A percentile compares a stretch with the other conserved stretches of the same genome.
Conservation (phyloP, 371 early-diverging fungal species). For the Apophysomyces ossiformis region DNA sequence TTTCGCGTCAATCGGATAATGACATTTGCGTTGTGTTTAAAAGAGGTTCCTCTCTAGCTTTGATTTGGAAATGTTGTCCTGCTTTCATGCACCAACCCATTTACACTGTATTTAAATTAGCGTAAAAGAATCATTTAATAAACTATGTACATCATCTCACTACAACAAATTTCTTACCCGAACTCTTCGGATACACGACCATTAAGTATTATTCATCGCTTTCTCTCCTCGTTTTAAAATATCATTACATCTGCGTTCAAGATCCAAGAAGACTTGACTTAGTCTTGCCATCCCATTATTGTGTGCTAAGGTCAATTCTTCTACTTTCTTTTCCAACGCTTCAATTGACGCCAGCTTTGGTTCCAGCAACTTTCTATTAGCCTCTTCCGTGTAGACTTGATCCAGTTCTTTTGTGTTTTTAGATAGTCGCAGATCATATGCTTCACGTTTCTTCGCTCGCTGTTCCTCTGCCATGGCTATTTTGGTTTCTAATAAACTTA, state of each 20-base stretch:
- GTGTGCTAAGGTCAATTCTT: neutral
- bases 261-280: neutral
- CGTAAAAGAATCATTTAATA: too few relatives aligned
- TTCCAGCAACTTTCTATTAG: neutral
- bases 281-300: neutral
- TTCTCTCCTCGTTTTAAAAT: neutral
- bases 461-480: neutral
- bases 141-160: too few relatives aligned
- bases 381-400: neutral
- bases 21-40: too few relatives aligned
- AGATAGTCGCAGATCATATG: neutral
- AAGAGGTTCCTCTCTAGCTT: too few relatives aligned
- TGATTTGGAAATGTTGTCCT: too few relatives aligned
- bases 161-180: too few relatives aligned
- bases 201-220: neutral
- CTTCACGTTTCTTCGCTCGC: neutral
- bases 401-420: slow-evolving; percentile 6
- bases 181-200: too few relatives aligned
- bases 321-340: neutral
- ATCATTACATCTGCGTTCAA: neutral
- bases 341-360: neutral
- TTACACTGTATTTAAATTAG: too few relatives aligned
- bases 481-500: neutral
- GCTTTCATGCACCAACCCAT: too few relatives aligned
- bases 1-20: too few relatives aligned